A percentile compares a stretch with the other conserved stretches of the same genome.
phyloP scores from a whole-genome alignment of 192 early-diverging fungal species.

The Backusella macrospora region DNA sequence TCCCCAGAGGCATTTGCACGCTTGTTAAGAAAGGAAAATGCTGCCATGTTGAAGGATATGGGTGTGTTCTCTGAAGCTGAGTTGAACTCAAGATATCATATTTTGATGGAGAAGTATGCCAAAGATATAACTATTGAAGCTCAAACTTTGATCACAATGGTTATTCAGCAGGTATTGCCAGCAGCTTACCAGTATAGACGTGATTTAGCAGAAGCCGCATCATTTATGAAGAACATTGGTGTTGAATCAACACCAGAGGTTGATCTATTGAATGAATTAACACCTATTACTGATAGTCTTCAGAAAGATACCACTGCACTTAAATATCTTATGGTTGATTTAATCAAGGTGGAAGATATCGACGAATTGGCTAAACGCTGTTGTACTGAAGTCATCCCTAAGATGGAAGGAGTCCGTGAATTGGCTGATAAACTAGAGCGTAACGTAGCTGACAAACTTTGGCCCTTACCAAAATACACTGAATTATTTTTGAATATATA shows the following conservation, averaged over 20 bases:
- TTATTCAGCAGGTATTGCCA: constrained; percentile 86
- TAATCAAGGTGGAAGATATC: constrained; percentile 60
- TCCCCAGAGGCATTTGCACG: constrained; percentile 88
- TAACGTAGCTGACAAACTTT: constrained; percentile 87
- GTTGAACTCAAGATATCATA: constrained; percentile 91
- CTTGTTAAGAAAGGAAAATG: constrained; percentile 72
- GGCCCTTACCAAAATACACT: constrained; percentile 96
- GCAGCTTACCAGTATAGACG: constrained; percentile 90
- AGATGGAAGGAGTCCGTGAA: constrained; percentile 71
- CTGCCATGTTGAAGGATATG: constrained; percentile 74
- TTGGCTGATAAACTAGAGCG: constrained; percentile 80
- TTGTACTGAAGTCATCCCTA: constrained; percentile 63
- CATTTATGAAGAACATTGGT: constrained; percentile 65
- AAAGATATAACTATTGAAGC: constrained; percentile 96
- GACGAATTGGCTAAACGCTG: constrained; percentile 68
- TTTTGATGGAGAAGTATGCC: constrained; percentile 95
- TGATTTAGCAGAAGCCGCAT: constrained; percentile 77
- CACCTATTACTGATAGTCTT: constrained; percentile 59
- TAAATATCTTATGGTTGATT: constrained; percentile 53
- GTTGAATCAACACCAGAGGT: constrained; percentile 68
- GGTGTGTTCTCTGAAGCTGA: constrained; percentile 88
- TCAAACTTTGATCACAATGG: constrained; percentile 81
- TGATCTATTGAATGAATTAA: constrained; percentile 64
- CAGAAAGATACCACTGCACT: constrained; percentile 61
- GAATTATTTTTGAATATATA: constrained; percentile 81